A percentile compares a stretch with the other conserved stretches of the same genome.
Conservation (phyloP, 495 filamentous ascomycete genomes). For the Penicillium steckii region DNA sequence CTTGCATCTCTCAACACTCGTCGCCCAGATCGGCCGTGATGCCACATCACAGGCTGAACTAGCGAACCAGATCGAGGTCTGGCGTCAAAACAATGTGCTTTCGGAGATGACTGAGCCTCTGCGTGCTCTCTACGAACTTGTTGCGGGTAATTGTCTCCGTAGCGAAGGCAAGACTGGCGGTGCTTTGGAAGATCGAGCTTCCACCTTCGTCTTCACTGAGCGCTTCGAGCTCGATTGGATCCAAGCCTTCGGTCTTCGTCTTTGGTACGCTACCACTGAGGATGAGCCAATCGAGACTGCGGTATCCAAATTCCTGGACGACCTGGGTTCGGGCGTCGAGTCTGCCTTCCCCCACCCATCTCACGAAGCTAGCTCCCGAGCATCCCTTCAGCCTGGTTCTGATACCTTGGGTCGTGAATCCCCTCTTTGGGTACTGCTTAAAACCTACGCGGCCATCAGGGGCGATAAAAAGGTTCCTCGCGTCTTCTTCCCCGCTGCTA, state of each 20-base stretch:
- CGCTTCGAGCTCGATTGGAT: slow-evolving; percentile 88
- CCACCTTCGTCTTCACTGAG: slow-evolving; percentile 73
- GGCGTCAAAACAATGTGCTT: slow-evolving; percentile 74
- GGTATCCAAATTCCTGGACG: slow-evolving; percentile 63
- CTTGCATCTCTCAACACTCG: slow-evolving; percentile 76
- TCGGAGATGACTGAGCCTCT: slow-evolving; percentile 85
- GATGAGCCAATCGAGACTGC: slow-evolving; percentile 68
- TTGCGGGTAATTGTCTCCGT: slow-evolving; percentile 79
- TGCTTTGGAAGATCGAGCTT: slow-evolving; percentile 70
- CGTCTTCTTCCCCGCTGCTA: slow-evolving; percentile 35
- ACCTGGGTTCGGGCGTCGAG: slow-evolving; percentile 63
- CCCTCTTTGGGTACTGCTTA: slow-evolving; percentile 81
- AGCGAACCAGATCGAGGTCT: slow-evolving; percentile 73
- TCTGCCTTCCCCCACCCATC: slow-evolving; percentile 58
- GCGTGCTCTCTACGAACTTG: slow-evolving; percentile 83
- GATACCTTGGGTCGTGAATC: slow-evolving; percentile 60
- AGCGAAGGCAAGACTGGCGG: slow-evolving; percentile 67
- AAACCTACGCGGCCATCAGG: slow-evolving; percentile 63
- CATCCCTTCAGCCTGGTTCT: slow-evolving; percentile 45
- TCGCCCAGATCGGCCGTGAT: slow-evolving; percentile 76
- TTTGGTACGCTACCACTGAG: slow-evolving; percentile 76
- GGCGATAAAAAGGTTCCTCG: slow-evolving; percentile 18
- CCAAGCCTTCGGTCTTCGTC: slow-evolving; percentile 83
- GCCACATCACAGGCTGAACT: slow-evolving; percentile 64
- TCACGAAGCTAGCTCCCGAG: slow-evolving; percentile 55